Evolutionary conservation across 768 basidiomycete species (phyloP), one percentile per base, ranked within the genome.

Genomic region (Pleurotus platypus): DNA sequence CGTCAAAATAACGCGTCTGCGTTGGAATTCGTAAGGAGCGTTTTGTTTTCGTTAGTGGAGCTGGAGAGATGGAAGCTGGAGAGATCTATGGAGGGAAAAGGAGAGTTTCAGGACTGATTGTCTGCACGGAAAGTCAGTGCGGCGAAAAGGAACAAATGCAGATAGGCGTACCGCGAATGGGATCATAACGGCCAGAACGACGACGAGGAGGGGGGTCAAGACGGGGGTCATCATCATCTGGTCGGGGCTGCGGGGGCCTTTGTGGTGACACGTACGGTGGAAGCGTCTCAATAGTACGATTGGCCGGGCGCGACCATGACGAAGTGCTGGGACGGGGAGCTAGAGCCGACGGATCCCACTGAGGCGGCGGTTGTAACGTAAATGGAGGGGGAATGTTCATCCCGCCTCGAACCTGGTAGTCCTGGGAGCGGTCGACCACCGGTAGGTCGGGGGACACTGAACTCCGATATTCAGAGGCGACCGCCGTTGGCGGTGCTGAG

Each of bases 331-430:
- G 62, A 37, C 55, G 55, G 26, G 55, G 55, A 12, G 55, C 30
- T 27, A 56, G 8, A 20, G 72, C 59, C 66, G 72, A 67, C 42
- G 70, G 73, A 56, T 85, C 81, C 86, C 87, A 89, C 51, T 82
- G 85, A 1, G 86, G 87, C 53, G 71, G 72, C 2, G 87, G 88
- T 65, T 89, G 84, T 3, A 90, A 71, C 8, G 84, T 81, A 64
- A 83, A 87, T 2, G 87, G 88, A 13, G 86, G 80, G 13, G 78
- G 76, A 56, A 79, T 67, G 56, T 65, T 62, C 53, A 65, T 59
- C 20, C 68, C 55, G 24, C 66, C 60, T 18, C 66, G 61, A 42
- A 61, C 58, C 27, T 68, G 61, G 26, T 66, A 58, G 49, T 73
- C 72, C 16, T 72, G 70, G 50, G 68, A 64, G 43, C 69, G 68